phyloP scores from a whole-genome alignment of 768 basidiomycete genomes.

The Dioszegia hungarica region DNA sequence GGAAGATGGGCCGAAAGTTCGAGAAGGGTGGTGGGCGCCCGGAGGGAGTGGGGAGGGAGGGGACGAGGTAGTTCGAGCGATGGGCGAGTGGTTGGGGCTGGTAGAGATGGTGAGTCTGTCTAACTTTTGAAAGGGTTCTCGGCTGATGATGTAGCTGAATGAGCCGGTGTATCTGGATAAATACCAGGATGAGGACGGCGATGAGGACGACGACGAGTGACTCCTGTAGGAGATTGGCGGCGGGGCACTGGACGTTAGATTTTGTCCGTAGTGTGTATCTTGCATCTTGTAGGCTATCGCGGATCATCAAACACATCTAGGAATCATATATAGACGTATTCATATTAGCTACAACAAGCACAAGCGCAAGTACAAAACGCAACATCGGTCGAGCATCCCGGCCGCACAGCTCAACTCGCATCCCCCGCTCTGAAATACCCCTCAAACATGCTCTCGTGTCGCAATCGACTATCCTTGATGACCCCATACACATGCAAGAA shows the following conservation, averaged over 20 bases:
- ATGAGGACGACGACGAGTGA: constrained; percentile 8
- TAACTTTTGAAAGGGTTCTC: not conserved
- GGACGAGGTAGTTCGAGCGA: constrained; percentile 34
- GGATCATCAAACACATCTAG: too few relatives aligned
- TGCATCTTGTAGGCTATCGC: too few relatives aligned
- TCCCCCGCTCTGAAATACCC: constrained; percentile 60
- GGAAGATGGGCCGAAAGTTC: constrained; percentile 5
- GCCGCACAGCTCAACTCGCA: not conserved
- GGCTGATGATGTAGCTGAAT: constrained; percentile 25
- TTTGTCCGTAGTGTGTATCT: too few relatives aligned
- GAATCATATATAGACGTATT: not conserved
- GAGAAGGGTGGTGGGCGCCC: constrained; percentile 34
- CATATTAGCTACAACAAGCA: constrained; percentile 1
- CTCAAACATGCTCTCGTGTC: constrained; percentile 83
- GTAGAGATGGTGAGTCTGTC: constrained; percentile 29
- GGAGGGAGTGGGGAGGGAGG: constrained; percentile 42
- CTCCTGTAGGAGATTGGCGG: too few relatives aligned
- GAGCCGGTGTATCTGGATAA: constrained; percentile 29
- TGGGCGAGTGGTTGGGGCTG: constrained; percentile 41
- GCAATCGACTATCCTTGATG: constrained; percentile 65
- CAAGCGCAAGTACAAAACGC: not conserved
- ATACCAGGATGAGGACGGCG: constrained; percentile 9
- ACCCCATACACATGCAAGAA: constrained; percentile 91
- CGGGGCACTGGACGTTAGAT: too few relatives aligned
- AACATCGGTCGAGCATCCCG: not conserved